A percentile compares a stretch with the other conserved stretches of the same genome.
Conservation (phyloP, 495 filamentous ascomycete genomes). For the Penicillium simplicissimum region DNA sequence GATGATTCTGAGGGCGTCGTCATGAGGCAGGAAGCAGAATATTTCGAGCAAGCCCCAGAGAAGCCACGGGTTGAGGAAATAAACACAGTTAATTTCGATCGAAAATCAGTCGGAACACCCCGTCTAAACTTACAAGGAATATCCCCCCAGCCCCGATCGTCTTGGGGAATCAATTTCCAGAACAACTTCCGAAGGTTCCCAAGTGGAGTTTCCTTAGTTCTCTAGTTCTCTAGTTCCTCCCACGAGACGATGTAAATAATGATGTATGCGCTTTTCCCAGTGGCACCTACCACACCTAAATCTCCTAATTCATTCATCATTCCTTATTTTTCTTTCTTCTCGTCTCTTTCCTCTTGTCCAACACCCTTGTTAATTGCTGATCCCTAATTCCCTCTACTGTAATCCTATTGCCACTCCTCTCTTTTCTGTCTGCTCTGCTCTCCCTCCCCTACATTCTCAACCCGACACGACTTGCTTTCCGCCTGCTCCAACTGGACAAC, state of each 20-base stretch:
- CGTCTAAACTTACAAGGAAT: background rate
- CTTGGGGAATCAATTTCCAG: slow-evolving; percentile 5
- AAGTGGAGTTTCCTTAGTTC: background rate
- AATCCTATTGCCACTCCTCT: background rate
- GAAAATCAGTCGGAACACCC: background rate
- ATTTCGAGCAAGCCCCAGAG: background rate
- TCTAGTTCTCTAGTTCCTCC: background rate
- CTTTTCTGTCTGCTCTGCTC: background rate
- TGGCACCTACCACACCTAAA: slow-evolving; percentile 38
- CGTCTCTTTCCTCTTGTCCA: background rate
- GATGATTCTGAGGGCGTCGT: background rate
- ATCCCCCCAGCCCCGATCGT: background rate
- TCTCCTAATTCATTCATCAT: slow-evolving; percentile 13
- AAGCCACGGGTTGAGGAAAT: background rate
- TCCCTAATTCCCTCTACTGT: background rate
- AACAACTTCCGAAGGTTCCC: background rate
- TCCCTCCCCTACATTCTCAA: slow-evolving; percentile 2
- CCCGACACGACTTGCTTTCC: slow-evolving; percentile 1
- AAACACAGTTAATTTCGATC: background rate
- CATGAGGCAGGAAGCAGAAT: background rate
- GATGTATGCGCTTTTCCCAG: slow-evolving; percentile 26
- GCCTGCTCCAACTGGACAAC: slow-evolving; percentile 7
- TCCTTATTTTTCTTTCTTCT: background rate
- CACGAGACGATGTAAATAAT: slow-evolving; percentile 19
- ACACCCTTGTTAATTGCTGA: background rate